Percentiles rank a stretch among this genome's conserved stretches.
These are phyloP conservation scores for Trichoderma sp. DNA, from an alignment of 2,329 filamentous ascomycete genomes.

Conservation along the genomic window DNA sequence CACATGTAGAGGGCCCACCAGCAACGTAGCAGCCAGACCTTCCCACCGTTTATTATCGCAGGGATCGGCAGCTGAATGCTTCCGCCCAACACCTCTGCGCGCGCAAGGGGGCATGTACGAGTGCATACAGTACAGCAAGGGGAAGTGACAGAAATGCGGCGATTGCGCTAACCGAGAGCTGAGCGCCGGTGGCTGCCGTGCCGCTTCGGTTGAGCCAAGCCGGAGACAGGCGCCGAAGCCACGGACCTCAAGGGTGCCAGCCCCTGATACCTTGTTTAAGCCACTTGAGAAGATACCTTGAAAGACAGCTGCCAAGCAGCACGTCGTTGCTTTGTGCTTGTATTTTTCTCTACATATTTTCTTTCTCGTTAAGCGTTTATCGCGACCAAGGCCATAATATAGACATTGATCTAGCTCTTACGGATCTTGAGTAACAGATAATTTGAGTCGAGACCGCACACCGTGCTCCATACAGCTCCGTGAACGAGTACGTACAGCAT, in stretches of 20 bases:
- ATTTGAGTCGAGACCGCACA: not conserved
- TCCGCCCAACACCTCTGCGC: not conserved
- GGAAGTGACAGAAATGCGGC: not conserved
- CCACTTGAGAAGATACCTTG: not conserved
- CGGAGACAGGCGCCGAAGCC: not conserved
- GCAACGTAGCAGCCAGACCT: not conserved
- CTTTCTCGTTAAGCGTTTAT: not conserved
- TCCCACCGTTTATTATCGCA: not conserved
- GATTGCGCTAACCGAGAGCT: not conserved
- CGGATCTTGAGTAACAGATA: not conserved
- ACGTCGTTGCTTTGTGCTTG: not conserved
- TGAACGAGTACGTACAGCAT: not conserved
- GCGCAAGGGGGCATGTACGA: not conserved
- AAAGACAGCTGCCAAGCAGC: not conserved
- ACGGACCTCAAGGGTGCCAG: not conserved
- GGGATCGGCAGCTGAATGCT: slow-evolving; percentile 10
- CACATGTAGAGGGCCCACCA: not conserved
- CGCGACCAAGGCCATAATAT: not conserved
- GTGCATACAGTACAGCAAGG: not conserved
- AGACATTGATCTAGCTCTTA: not conserved
- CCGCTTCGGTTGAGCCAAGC: not conserved
- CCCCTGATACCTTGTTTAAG: not conserved
- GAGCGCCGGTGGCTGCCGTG: not conserved
- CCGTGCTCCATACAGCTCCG: not conserved
- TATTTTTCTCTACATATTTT: not conserved